Conservation (phyloP, 306 rosid genomes). For the Gastrolobium villosum region DNA sequence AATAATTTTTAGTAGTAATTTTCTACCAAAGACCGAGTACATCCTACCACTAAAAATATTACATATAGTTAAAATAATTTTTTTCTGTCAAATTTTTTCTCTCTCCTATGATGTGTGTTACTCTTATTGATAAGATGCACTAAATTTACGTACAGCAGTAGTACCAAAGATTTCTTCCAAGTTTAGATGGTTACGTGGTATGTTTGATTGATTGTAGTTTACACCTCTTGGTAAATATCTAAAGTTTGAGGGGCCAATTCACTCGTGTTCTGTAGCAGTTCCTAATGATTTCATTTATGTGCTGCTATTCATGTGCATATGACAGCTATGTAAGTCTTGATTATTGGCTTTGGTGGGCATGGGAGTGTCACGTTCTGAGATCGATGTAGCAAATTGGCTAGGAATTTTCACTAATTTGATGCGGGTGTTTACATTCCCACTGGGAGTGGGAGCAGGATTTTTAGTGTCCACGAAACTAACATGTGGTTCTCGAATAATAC, state of each 20-base stretch:
- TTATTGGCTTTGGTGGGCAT: conserved; percentile 23
- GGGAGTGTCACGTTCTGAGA: neutral
- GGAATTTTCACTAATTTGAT: conserved; percentile 11
- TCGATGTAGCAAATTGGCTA: conserved; percentile 12
- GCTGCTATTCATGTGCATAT: conserved; percentile 19
- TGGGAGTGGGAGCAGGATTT: neutral
- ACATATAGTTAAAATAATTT: no score
- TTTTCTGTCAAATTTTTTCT: no score
- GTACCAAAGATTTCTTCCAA: no score
- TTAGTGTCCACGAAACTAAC: conserved; percentile 35
- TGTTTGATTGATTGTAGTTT: neutral
- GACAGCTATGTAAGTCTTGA: conserved; percentile 37
- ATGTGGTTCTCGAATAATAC: conserved; percentile 7
- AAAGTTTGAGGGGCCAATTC: conserved; percentile 18
- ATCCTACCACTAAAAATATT: no score
- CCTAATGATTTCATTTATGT: conserved; percentile 25
- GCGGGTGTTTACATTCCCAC: neutral
- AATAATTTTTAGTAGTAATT: no score
- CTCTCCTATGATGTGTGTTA: no score
- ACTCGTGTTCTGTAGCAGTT: neutral
- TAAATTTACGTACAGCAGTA: no score
- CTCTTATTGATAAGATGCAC: no score
- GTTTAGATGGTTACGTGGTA: conserved; percentile 5
- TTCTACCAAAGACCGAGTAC: no score
- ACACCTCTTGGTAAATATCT: conserved; percentile 38